Conservation (phyloP, 768 basidiomycete genomes). For the Termitomyces sp. region DNA sequence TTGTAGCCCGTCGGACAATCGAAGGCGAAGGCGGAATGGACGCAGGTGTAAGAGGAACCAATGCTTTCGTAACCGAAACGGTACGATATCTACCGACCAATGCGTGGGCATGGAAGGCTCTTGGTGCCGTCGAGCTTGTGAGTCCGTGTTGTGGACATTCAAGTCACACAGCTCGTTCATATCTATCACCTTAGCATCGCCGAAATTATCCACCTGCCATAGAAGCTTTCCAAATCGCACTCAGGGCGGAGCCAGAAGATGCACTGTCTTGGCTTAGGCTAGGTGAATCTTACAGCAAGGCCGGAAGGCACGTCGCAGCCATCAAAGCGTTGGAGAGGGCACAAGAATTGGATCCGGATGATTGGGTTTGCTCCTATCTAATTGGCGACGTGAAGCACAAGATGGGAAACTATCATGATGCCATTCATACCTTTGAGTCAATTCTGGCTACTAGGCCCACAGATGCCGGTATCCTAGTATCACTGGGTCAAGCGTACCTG, state of each 20-base stretch:
- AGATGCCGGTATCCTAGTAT: slow-evolving; percentile 70
- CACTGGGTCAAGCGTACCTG: slow-evolving; percentile 70
- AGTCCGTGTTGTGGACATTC: slow-evolving; percentile 24
- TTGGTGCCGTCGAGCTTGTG: slow-evolving; percentile 89
- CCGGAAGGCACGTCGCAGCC: slow-evolving; percentile 86
- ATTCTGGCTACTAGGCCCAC: slow-evolving; percentile 54
- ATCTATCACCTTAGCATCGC: slow-evolving; percentile 43
- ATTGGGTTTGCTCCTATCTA: slow-evolving; percentile 84
- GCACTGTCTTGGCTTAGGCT: slow-evolving; percentile 84
- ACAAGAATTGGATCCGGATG: slow-evolving; percentile 64
- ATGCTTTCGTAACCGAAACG: slow-evolving; percentile 28
- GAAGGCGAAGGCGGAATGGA: slow-evolving; percentile 87
- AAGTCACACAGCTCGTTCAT: slow-evolving; percentile 3
- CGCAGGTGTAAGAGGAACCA: slow-evolving; percentile 42
- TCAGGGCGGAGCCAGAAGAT: slow-evolving; percentile 77
- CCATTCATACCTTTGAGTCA: slow-evolving; percentile 60
- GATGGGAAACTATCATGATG: slow-evolving; percentile 71
- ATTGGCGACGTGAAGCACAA: slow-evolving; percentile 83
- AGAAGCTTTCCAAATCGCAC: slow-evolving; percentile 80
- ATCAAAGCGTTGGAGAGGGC: slow-evolving; percentile 83
- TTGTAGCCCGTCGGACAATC: slow-evolving; percentile 89
- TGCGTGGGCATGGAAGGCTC: slow-evolving; percentile 97
- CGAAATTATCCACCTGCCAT: slow-evolving; percentile 73
- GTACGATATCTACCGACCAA: slow-evolving; percentile 71
- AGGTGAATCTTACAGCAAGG: slow-evolving; percentile 87